Evolutionary conservation across 192 early-diverging fungal genomes (phyloP).

Genomic region (Backusella sp.): DNA sequence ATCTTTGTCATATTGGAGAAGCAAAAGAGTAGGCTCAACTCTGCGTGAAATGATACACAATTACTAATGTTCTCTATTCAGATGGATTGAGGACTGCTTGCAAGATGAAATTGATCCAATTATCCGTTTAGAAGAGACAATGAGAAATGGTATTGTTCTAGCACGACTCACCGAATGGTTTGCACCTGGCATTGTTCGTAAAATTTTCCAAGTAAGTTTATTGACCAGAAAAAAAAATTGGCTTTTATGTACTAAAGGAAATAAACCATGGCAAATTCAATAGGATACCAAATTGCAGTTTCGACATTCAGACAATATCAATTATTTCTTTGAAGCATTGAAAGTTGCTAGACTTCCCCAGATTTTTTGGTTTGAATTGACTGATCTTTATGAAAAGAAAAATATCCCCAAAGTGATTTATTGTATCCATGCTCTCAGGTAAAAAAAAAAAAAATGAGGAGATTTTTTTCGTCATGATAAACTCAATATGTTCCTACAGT

Average conservation of each 20-base stretch:
- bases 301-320: slow-evolving; percentile 98
- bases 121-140: slow-evolving; percentile 80
- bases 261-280: neutral
- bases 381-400: slow-evolving; percentile 98
- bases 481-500: slow-evolving; percentile 37
- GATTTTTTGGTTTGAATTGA: slow-evolving; percentile 97
- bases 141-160: slow-evolving; percentile 91
- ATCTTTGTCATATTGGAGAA: slow-evolving; percentile 98
- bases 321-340: slow-evolving; percentile 86
- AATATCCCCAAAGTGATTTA: slow-evolving; percentile 99
- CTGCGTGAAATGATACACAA: neutral
- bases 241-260: neutral
- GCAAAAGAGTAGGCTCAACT: slow-evolving; percentile 83
- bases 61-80: slow-evolving; percentile 25
- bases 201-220: slow-evolving; percentile 11
- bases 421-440: slow-evolving; percentile 95
- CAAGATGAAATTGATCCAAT: slow-evolving; percentile 80
- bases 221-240: neutral
- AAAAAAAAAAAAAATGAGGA: neutral
- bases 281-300: slow-evolving; percentile 70
- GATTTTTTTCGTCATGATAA: neutral
- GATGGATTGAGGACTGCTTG: slow-evolving; percentile 96
- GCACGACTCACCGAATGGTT: slow-evolving; percentile 91
- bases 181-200: slow-evolving; percentile 65
- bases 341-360: slow-evolving; percentile 78